Evolutionary conservation across 2,329 filamentous ascomycete genomes (phyloP), one percentile per base, ranked within the genome.

Genomic region (Pyrenochaeta sp.): DNA sequence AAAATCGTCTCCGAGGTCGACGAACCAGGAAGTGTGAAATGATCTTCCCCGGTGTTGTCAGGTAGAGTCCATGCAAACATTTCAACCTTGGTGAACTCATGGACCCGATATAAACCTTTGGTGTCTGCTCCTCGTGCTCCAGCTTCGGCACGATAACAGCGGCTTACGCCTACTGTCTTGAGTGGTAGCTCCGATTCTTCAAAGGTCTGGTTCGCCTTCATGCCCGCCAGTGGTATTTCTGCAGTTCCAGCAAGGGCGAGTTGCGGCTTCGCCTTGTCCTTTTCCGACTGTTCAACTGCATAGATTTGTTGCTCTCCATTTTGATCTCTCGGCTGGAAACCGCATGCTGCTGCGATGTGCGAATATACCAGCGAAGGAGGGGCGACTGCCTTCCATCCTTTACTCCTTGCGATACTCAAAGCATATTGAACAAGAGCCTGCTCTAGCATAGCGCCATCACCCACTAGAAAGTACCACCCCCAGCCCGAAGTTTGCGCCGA

Each of bases 1-100:
- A 96, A 96, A 9, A 93, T 60, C 0, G 80, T 75, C 6, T 80
- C 74, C 0, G 84, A 76, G 27, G 71, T 73, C 32, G 57, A 73
- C 55, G 69, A 29, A 36, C 52, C 32, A 26, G 61, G 44, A 7
- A 61, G 54, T 6, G 53, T 56, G 36, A 72, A 72, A 29, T 68
- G 60, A 2, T 71, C 66, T 7, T 65, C 51, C 3, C 58, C 63
- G 21, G 43, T 46, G 19, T 60, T 60, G 39, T 83, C 78, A 1
- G 89, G 84, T 20, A 80, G 61, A 4, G 90, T 88, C 94, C 94
- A 99, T 0, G 88, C 91, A 68, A 99, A 97, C 79, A 99, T 86
- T 72, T 99, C 94, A 0, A 99, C 93, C 71, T 99, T 99, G 19
- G 91, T 96, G 73, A 99, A 99, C 73, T 99, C 94, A 73, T 99